Evolutionary conservation across 2,329 filamentous ascomycete species (phyloP), one percentile per base, ranked within the genome.

Genomic region (Knoxdaviesia capensis): DNA sequence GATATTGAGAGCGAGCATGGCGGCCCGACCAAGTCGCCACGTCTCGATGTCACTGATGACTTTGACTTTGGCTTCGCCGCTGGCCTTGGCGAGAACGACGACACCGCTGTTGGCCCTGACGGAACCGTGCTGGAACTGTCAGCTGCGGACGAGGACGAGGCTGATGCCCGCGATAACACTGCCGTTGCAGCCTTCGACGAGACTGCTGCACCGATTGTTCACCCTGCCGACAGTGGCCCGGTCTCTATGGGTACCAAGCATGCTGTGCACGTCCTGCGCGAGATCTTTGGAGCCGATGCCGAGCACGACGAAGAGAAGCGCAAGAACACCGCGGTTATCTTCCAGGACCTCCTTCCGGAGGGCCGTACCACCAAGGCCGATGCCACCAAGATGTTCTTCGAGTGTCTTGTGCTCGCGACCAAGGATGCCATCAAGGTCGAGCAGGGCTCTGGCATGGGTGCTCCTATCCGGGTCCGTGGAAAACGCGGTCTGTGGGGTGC

Each of bases 301-400:
- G 80, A 77, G 39, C 67, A 71, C 20, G 74, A 76, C 48, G 70
- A 78, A 3, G 74, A 77, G 44, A 78, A 81, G 59, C 76, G 86
- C 52, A 80, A 79, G 57, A 80, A 80, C 56, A 71, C 69, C 29
- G 74, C 74, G 8, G 85, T 93, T 3, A 68, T 92, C 3, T 94
- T 98, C 67, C 88, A 94, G 53, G 81, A 93, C 44, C 69, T 98
- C 39, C 70, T 94, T 33, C 90, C 90, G 0, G 84, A 93, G 59
- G 63, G 69, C 48, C 73, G 71, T 46, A 88, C 88, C 1, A 85
- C 72, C 49, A 83, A 84, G 58, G 80, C 81, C 6, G 90, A 96
- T 52, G 90, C 90, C 0, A 98, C 90, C 37, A 94, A 94, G 69
- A 94, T 98, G 86, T 98, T 98, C 65, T 98, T 98, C 53, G 90